These are phyloP conservation scores for Cucumis hystrix DNA, from an alignment of 306 rosid genomes.

Conservation along the genomic window DNA sequence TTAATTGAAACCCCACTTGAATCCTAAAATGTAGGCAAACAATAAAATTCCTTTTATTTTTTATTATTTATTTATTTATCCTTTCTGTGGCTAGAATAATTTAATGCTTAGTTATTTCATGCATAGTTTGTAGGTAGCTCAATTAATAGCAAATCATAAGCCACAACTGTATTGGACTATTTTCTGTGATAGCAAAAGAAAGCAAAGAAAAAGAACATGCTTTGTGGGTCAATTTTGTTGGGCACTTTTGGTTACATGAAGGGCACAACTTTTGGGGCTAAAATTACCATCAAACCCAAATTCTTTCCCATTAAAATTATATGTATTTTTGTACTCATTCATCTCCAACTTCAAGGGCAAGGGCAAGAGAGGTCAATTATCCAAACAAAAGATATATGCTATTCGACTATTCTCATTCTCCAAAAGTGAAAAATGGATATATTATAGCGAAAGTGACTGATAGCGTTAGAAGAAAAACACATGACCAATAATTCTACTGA, in stretches of 20 bases:
- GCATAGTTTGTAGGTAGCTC: background rate
- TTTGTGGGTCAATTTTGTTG: background rate
- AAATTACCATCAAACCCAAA: background rate
- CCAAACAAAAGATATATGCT: background rate
- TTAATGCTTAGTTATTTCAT: background rate
- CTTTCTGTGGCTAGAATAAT: background rate
- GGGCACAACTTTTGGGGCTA: background rate
- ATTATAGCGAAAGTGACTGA: background rate
- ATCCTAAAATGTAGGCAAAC: background rate
- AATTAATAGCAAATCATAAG: slow-evolving; percentile 3
- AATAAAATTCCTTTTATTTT: background rate
- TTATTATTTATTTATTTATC: background rate
- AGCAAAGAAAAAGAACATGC: slow-evolving; percentile 2
- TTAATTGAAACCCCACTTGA: background rate
- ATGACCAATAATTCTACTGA: background rate
- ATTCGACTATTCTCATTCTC: background rate
- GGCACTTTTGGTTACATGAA: background rate
- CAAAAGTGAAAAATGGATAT: background rate
- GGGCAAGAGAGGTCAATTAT: background rate
- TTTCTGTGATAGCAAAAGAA: background rate
- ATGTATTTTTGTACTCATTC: background rate
- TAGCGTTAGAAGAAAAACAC: background rate
- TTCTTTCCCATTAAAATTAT: background rate
- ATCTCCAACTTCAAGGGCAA: too few species aligned
- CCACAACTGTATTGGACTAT: slow-evolving; percentile 4